phyloP scores from a whole-genome alignment of 805 yeast species.

The Scheffersomyces stipitis region DNA sequence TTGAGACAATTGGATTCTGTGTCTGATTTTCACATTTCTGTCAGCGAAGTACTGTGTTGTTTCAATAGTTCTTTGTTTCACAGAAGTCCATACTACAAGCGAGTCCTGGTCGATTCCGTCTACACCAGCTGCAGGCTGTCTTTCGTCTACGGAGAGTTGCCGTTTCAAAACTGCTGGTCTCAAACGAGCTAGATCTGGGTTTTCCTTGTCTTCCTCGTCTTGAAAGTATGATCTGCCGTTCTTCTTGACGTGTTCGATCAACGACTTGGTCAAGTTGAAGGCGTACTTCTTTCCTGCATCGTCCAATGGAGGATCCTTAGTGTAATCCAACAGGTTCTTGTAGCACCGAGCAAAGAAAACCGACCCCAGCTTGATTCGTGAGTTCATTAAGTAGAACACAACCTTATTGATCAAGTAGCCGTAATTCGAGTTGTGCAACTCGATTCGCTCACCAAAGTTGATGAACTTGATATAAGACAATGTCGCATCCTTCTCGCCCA shows the following conservation, averaged over 20 bases:
- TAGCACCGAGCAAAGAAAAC: slow-evolving; percentile 90
- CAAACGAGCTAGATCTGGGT: background rate
- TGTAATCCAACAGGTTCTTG: slow-evolving; percentile 54
- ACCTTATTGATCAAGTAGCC: slow-evolving; percentile 91
- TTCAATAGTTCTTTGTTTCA: slow-evolving; percentile 78
- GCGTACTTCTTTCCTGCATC: slow-evolving; percentile 73
- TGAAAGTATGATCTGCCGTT: slow-evolving; percentile 35
- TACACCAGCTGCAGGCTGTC: slow-evolving; percentile 47
- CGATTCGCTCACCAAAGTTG: slow-evolving; percentile 84
- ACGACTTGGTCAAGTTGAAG: slow-evolving; percentile 56
- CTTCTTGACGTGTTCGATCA: slow-evolving; percentile 38
- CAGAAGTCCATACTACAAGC: slow-evolving; percentile 93
- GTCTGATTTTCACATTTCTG: slow-evolving; percentile 62
- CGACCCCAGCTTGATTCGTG: slow-evolving; percentile 81
- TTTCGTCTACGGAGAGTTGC: slow-evolving; percentile 33
- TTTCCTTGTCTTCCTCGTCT: slow-evolving; percentile 2
- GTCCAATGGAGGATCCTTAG: slow-evolving; percentile 80
- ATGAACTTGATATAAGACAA: slow-evolving; percentile 80
- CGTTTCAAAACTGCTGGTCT: slow-evolving; percentile 7
- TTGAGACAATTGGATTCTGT: slow-evolving; percentile 82
- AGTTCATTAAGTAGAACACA: slow-evolving; percentile 88
- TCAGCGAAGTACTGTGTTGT: slow-evolving; percentile 70
- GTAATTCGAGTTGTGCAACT: slow-evolving; percentile 75
- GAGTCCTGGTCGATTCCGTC: slow-evolving; percentile 62
- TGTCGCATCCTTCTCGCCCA: slow-evolving; percentile 51